Conservation (phyloP, 2,329 filamentous ascomycete genomes). For the Penicillium sp. region DNA sequence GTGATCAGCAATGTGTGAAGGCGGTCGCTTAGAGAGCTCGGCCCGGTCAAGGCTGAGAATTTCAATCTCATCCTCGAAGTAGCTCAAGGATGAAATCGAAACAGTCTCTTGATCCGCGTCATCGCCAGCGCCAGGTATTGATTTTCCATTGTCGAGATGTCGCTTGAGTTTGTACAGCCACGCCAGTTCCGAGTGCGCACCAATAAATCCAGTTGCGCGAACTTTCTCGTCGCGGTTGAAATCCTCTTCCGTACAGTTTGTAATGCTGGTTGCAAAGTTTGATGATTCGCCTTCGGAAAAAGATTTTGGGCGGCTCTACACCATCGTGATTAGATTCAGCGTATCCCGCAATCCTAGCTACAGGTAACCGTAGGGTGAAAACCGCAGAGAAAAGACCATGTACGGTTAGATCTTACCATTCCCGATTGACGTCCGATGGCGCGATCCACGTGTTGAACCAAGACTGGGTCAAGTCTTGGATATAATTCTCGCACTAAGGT, state of each 20-base stretch:
- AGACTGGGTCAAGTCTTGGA: conserved; percentile 27
- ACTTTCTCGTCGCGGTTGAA: conserved; percentile 37
- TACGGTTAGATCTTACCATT: conserved; percentile 22
- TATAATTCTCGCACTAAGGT: conserved; percentile 30
- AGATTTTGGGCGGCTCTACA: background rate
- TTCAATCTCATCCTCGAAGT: conserved; percentile 37
- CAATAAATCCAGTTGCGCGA: conserved; percentile 38
- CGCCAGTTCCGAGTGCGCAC: conserved; percentile 41
- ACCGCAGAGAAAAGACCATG: background rate
- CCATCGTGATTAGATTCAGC: background rate
- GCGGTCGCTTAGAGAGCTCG: conserved; percentile 33
- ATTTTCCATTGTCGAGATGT: conserved; percentile 27
- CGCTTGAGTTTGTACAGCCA: conserved; percentile 41
- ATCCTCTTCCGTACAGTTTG: conserved; percentile 41
- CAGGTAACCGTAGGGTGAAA: too few species aligned
- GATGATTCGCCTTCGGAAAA: conserved; percentile 13
- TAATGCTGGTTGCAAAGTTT: conserved; percentile 28
- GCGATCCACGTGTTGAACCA: conserved; percentile 31
- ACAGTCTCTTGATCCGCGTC: conserved; percentile 12
- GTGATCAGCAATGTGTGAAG: conserved; percentile 32
- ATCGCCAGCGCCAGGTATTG: conserved; percentile 11
- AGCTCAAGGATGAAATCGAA: conserved; percentile 32
- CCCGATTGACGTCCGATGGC: conserved; percentile 24
- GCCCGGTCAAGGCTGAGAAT: conserved; percentile 30
- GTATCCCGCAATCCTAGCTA: background rate